These are phyloP conservation scores for Coprinopsis sp. DNA, from an alignment of 768 basidiomycete species.

Conservation along the genomic window DNA sequence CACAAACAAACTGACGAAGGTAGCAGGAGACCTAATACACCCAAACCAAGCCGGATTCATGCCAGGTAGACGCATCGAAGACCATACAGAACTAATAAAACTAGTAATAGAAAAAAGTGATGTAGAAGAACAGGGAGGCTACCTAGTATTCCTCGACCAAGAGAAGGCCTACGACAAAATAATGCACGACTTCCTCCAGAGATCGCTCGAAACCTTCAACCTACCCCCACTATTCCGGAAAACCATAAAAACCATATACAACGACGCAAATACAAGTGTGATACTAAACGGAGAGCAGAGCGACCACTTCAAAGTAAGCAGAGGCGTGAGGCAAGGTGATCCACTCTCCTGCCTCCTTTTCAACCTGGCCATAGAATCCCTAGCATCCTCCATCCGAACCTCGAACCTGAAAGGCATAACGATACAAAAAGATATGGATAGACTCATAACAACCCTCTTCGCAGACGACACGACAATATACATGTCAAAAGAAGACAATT, in stretches of 20 bases:
- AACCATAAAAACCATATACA: constrained; percentile 26
- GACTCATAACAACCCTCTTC: constrained; percentile 24
- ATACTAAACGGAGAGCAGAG: constrained; percentile 29
- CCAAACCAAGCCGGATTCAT: constrained; percentile 35
- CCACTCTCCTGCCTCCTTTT: constrained; percentile 38
- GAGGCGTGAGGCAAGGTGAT: constrained; percentile 33
- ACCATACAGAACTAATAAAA: constrained; percentile 28
- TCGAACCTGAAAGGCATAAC: constrained; percentile 23
- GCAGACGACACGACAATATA: constrained; percentile 38
- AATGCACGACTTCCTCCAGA: constrained; percentile 24
- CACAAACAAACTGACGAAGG: constrained; percentile 11
- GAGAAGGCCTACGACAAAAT: too few species aligned
- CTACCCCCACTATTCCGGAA: constrained; percentile 25
- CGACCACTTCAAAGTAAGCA: constrained; percentile 17
- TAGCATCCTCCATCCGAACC: constrained; percentile 25
- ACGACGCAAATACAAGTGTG: constrained; percentile 23
- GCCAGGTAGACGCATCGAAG: constrained; percentile 19
- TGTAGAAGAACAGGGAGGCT: constrained; percentile 17
- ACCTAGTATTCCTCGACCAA: constrained; percentile 30
- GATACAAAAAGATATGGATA: not conserved
- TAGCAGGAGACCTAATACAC: constrained; percentile 21
- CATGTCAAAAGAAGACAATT: constrained; percentile 26
- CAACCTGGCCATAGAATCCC: constrained; percentile 41
- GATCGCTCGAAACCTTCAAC: constrained; percentile 14
- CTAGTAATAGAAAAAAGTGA: constrained; percentile 21